Percentiles rank a stretch among this genome's conserved stretches.
Conservation (phyloP, 805 yeast species). For the Metschnikowia baotianmanensis region DNA sequence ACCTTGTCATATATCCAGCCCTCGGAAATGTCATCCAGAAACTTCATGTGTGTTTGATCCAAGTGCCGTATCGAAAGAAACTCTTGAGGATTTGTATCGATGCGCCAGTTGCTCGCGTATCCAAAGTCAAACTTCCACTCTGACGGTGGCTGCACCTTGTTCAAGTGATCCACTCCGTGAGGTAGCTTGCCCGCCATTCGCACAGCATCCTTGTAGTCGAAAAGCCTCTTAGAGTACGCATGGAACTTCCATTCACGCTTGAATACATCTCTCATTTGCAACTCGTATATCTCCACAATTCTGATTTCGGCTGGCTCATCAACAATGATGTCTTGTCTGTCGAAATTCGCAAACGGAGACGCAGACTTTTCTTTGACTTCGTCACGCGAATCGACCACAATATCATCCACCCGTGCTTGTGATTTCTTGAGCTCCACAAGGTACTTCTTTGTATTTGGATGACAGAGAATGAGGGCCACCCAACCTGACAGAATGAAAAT, state of each 20-base stretch:
- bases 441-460: conserved; percentile 51
- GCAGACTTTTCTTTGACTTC: background rate
- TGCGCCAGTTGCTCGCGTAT: conserved; percentile 57
- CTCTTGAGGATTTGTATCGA: conserved; percentile 50
- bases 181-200: conserved; percentile 53
- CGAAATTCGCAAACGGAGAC: conserved; percentile 27
- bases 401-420: conserved; percentile 21
- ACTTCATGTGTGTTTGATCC: conserved; percentile 21
- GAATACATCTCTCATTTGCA: conserved; percentile 62
- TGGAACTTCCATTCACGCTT: conserved; percentile 62
- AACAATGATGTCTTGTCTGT: conserved; percentile 54
- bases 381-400: conserved; percentile 9
- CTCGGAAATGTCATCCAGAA: conserved; percentile 30
- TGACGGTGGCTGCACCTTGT: conserved; percentile 61
- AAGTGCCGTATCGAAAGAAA: conserved; percentile 53
- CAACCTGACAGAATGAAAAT: conserved; percentile 59
- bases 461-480: conserved; percentile 50
- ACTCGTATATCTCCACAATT: conserved; percentile 74
- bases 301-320: conserved; percentile 64
- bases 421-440: conserved; percentile 19
- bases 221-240: conserved; percentile 53
- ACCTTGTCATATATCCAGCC: conserved; percentile 49
- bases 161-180: conserved; percentile 54
- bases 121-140: conserved; percentile 69
- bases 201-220: conserved; percentile 46